Conservation (phyloP, 2,329 filamentous ascomycete species). For the Penicillium sumatraense region DNA sequence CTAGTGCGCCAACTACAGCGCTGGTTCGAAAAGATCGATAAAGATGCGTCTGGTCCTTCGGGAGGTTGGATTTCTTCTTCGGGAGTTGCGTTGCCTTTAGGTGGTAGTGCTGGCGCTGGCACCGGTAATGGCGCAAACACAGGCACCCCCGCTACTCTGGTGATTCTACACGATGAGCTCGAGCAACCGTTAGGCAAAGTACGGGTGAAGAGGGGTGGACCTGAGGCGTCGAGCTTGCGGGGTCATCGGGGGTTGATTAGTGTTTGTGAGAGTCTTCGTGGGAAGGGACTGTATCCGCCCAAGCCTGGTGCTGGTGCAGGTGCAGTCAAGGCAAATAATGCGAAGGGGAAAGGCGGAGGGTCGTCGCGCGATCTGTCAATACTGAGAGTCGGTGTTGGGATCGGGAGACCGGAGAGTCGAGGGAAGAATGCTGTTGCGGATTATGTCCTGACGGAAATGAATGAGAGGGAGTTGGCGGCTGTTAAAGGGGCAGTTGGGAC, state of each 20-base stretch:
- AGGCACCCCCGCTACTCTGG: conserved; percentile 52
- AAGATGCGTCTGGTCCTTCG: background rate
- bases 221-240: conserved; percentile 59
- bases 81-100: background rate
- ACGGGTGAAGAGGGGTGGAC: conserved; percentile 64
- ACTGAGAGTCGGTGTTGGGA: conserved; percentile 76
- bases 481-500: conserved; percentile 55
- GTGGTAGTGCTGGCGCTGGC: background rate
- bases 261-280: conserved; percentile 60
- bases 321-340: conserved; percentile 32
- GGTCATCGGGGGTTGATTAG: conserved; percentile 80
- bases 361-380: conserved; percentile 45
- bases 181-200: conserved; percentile 73
- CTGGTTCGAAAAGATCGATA: conserved; percentile 30
- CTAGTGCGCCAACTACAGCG: conserved; percentile 68
- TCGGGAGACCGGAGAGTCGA: conserved; percentile 77
- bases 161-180: conserved; percentile 88
- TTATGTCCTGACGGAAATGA: conserved; percentile 78
- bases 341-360: conserved; percentile 2
- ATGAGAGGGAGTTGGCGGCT: conserved; percentile 52
- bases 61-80: background rate
- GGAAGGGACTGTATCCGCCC: conserved; percentile 36
- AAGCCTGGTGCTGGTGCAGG: background rate
- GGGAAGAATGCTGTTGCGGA: conserved; percentile 69
- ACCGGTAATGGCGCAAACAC: background rate